Evolutionary conservation across 1,284 basidiomycete genomes (phyloP), one percentile per base, ranked within the genome.

Genomic region (Papiliotrema flavescens): DNA sequence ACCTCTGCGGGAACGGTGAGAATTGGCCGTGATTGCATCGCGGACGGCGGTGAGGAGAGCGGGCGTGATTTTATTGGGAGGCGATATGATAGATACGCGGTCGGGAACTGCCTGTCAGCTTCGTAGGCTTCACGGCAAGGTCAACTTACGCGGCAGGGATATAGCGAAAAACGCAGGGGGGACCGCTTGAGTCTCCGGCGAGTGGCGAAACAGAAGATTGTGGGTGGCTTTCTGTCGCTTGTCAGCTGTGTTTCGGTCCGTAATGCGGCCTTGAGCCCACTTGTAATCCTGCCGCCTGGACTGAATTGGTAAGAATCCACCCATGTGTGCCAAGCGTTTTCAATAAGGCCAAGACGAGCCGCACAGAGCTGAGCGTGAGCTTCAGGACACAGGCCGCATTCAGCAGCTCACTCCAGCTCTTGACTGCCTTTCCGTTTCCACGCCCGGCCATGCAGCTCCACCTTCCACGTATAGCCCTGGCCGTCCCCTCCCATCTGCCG

Each of bases 121-220:
- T 3, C 1, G 3, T 3, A n/a, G 37, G 35, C 28, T 36, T 35
- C 9, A 26, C 14, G 42, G 19, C 40, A 44, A 17, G 32, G 2
- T 11, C 2, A 15, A 46, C 70, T 56, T 23, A 73, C 73, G 46
- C 34, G 73, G 73, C 9, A 75, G 48, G 8, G 70, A 71, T 3
- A 75, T n/a, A 1, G 73, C 73, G 36, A 75, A 72, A 53, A 68
- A 72, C 1, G 62, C 52, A 0, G 73, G 73, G 2, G 73, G 65
- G 11, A 34, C 49, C 17, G 56, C 46, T 17, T 47, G 44, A 2
- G 53, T 58, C 5, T 63, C 52, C 0, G 59, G 34, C 1, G 60
- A 54, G 39, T 67, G 62, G 3, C 60, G 45, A 47, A 74, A 71
- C 41, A 75, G 55, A 7, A 75, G 56, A 40, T 66, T 72, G 49